Base-by-base conservation (phyloP, 768 basidiomycete species). In the Amanita brunnescens region DNA sequence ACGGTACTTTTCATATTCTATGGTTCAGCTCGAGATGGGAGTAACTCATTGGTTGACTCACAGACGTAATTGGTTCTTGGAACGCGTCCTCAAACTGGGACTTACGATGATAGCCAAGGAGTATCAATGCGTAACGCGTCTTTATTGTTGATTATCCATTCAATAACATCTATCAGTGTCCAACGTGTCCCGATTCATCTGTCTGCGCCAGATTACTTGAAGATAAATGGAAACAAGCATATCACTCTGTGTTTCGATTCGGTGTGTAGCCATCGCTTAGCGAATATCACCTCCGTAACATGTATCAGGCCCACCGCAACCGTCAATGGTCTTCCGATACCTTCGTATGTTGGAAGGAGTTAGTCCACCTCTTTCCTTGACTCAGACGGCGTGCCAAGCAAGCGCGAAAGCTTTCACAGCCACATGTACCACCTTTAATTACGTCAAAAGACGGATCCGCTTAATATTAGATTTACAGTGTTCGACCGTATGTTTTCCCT, bases 1-100 rank as follows among this genome's bases (percentile, higher is more conserved):
- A 65, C 74, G 90, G 87, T 80, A 52, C 39, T 16, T 33, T 10
- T 26, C 12, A 18, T 44, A 43, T 33, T 18, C 6, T 43, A 33
- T 33, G 34, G 6, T 26, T 26, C 10, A 12, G 33, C 10, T 42
- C 7, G 26, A 29, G 26, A 29, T 7, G 26, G 7, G 26, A 18
- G 26, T 30, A 23, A 6, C 29, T 24, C 41, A 16, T 20, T 40
- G 7, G 41, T 3, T 44, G 23, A 41, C 18, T 35, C 20, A 13
- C 57, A 91, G 91, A 32, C 79, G 94, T 52, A 94, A 85, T 49
- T 96, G 93, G 93, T 96, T 96, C 68, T 77, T 96, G 16, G 94
- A 97, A 64, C 81, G 94, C 16, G 87, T 97, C 13, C 74, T 96
- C 55, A 96, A 96, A 63, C 80, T 97, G 8, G 91, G 91, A 1